A percentile compares a stretch with the other conserved stretches of the same genome.
Evolutionary conservation across 1,284 basidiomycete genomes (phyloP).

Genomic region (Pisolithus thermaeus): DNA sequence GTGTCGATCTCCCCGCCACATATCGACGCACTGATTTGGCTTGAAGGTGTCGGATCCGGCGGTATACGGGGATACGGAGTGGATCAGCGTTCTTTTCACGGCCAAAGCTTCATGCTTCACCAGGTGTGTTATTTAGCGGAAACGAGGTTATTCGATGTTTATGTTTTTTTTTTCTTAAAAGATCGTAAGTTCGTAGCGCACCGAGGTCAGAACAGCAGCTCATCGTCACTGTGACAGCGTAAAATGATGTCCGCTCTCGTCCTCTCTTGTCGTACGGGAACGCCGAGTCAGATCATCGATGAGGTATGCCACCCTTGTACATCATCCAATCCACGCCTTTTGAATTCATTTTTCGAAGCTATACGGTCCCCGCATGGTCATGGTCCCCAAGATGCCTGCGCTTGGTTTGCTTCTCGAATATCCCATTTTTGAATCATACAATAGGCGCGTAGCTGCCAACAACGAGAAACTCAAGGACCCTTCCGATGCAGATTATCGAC

Average conservation of each 20-base stretch:
- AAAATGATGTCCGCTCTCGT: slow-evolving; percentile 96
- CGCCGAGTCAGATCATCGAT: slow-evolving; percentile 69
- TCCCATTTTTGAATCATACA: slow-evolving; percentile 84
- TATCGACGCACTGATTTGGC: neutral
- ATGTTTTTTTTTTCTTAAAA: slow-evolving; percentile 7
- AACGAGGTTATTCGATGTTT: slow-evolving; percentile 7
- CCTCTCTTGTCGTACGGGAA: slow-evolving; percentile 69
- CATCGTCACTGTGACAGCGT: slow-evolving; percentile 49
- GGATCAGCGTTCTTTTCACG: slow-evolving; percentile 94
- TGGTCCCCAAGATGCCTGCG: slow-evolving; percentile 95
- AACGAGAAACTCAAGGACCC: slow-evolving; percentile 47
- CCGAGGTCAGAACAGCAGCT: neutral
- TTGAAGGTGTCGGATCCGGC: slow-evolving; percentile 69
- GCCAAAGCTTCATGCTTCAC: slow-evolving; percentile 99
- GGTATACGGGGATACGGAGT: slow-evolving; percentile 88
- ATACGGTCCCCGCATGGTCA: slow-evolving; percentile 71
- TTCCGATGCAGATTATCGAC: slow-evolving; percentile 52
- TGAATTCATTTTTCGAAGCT: slow-evolving; percentile 35
- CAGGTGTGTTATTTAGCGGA: slow-evolving; percentile 49
- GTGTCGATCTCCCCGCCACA: neutral
- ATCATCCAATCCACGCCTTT: neutral
- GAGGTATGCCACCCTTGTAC: slow-evolving; percentile 38
- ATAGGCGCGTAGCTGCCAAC: slow-evolving; percentile 50
- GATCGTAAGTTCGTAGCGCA: slow-evolving; percentile 15
- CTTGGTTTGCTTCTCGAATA: slow-evolving; percentile 93